These are phyloP conservation scores for Sporothrix brasiliensis DNA, from an alignment of 2,329 filamentous ascomycete genomes.

Conservation along the genomic window DNA sequence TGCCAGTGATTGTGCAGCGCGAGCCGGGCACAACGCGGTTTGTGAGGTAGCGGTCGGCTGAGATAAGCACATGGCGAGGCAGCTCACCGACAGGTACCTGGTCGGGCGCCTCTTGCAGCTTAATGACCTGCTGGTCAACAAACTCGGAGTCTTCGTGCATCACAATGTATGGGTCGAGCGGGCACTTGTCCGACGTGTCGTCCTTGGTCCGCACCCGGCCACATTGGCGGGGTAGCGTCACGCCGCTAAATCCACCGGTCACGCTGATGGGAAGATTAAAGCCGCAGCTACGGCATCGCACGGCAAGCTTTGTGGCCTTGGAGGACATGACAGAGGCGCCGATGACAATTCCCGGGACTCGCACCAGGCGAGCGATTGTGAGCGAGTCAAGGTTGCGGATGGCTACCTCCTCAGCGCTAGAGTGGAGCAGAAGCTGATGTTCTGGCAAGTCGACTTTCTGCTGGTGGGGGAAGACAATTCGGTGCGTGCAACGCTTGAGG, in stretches of 20 bases:
- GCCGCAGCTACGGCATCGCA: slow-evolving; percentile 86
- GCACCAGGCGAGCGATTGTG: slow-evolving; percentile 90
- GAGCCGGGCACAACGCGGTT: slow-evolving; percentile 95
- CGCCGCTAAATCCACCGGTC: slow-evolving; percentile 81
- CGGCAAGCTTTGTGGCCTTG: slow-evolving; percentile 83
- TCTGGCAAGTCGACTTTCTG: slow-evolving; percentile 72
- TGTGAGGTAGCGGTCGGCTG: slow-evolving; percentile 92
- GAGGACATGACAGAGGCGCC: slow-evolving; percentile 95
- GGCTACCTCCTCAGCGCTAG: slow-evolving; percentile 83
- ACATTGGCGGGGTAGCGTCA: slow-evolving; percentile 81
- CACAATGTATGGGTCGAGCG: slow-evolving; percentile 93
- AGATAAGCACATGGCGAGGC: slow-evolving; percentile 90
- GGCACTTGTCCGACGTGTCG: slow-evolving; percentile 72
- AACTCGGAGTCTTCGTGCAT: slow-evolving; percentile 92
- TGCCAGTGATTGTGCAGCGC: slow-evolving; percentile 91
- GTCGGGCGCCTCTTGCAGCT: slow-evolving; percentile 95
- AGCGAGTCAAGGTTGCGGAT: slow-evolving; percentile 93
- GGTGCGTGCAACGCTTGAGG: slow-evolving; percentile 85
- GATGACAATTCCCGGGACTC: slow-evolving; percentile 96
- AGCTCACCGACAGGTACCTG: slow-evolving; percentile 96
- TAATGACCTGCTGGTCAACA: slow-evolving; percentile 97
- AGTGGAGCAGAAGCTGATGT: slow-evolving; percentile 94
- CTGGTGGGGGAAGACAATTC: slow-evolving; percentile 84
- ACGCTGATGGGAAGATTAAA: slow-evolving; percentile 71
- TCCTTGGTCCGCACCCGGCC: slow-evolving; percentile 66